Conservation (phyloP, 495 filamentous ascomycete genomes). For the Neurospora sp. region DNA sequence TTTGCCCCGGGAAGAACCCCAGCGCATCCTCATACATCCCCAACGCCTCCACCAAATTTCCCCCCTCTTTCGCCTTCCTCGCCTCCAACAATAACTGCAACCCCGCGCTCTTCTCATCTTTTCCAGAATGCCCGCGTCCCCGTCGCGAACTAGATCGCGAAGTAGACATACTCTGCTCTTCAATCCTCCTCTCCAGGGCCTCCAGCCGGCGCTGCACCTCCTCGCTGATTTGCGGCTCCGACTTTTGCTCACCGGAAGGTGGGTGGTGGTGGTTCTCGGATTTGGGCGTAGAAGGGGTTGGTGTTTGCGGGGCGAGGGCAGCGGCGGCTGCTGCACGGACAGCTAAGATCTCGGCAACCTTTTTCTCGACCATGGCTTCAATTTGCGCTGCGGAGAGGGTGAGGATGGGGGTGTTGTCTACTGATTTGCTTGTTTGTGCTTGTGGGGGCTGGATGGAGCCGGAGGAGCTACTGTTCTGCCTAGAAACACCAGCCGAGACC, state of each 20-base stretch:
- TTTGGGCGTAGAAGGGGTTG: neutral
- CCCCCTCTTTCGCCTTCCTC: slow-evolving; percentile 76
- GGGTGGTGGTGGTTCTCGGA: slow-evolving; percentile 20
- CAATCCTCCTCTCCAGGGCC: slow-evolving; percentile 72
- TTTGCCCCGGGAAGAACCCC: slow-evolving; percentile 77
- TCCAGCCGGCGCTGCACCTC: slow-evolving; percentile 74
- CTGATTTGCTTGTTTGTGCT: neutral
- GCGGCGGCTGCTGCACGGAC: slow-evolving; percentile 43
- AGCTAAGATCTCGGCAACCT: slow-evolving; percentile 80
- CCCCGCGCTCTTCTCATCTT: slow-evolving; percentile 55
- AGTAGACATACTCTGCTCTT: slow-evolving; percentile 21
- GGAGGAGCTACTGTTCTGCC: slow-evolving; percentile 9
- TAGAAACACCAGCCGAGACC: neutral
- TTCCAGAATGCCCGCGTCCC: slow-evolving; percentile 24
- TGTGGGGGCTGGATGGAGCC: slow-evolving; percentile 15
- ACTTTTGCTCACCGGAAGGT: slow-evolving; percentile 2
- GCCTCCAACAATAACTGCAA: slow-evolving; percentile 80
- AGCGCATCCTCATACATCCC: slow-evolving; percentile 79
- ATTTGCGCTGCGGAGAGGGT: slow-evolving; percentile 65
- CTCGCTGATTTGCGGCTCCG: slow-evolving; percentile 50
- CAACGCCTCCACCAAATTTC: slow-evolving; percentile 68
- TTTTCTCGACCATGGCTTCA: slow-evolving; percentile 83
- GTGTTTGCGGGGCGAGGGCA: slow-evolving; percentile 1
- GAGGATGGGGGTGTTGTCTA: slow-evolving; percentile 24
- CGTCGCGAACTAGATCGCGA: neutral